Evolutionary conservation across 805 yeast species (phyloP).

Genomic region (Candida lessepsii): DNA sequence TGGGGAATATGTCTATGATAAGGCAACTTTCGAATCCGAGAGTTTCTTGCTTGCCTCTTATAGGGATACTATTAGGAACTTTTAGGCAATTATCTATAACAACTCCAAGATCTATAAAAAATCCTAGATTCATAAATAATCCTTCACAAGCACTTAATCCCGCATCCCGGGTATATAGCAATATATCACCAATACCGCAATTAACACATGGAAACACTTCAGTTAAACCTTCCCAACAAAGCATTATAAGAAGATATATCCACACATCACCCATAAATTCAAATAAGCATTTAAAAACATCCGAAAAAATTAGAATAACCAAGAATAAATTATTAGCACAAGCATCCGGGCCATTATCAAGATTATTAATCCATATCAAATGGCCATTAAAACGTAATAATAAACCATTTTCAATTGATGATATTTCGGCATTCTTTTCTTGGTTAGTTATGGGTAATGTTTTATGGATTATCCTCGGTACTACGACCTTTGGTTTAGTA

Average conservation of each 20-base stretch:
- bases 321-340: conserved; percentile 28
- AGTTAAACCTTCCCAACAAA: too few relatives aligned
- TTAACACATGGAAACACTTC: too few relatives aligned
- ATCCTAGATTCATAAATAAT: too few relatives aligned
- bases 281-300: background rate
- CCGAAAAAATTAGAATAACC: conserved; percentile 14
- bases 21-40: background rate
- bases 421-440: conserved; percentile 52
- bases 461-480: conserved; percentile 54
- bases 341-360: conserved; percentile 29
- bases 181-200: background rate
- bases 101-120: too few relatives aligned
- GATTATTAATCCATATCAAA: conserved; percentile 39
- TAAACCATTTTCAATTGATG: conserved; percentile 49
- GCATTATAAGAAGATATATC: too few relatives aligned
- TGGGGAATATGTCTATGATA: conserved; percentile 7
- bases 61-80: too few relatives aligned
- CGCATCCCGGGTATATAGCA: background rate
- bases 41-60: background rate
- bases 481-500: conserved; percentile 54
- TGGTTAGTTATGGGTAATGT: conserved; percentile 59
- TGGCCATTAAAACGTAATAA: conserved; percentile 51
- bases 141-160: too few relatives aligned
- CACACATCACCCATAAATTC: too few relatives aligned
- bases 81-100: too few relatives aligned